These are phyloP conservation scores for Oryza longistaminata DNA, from an alignment of 176 grass and related monocot species.

Conservation along the genomic window DNA sequence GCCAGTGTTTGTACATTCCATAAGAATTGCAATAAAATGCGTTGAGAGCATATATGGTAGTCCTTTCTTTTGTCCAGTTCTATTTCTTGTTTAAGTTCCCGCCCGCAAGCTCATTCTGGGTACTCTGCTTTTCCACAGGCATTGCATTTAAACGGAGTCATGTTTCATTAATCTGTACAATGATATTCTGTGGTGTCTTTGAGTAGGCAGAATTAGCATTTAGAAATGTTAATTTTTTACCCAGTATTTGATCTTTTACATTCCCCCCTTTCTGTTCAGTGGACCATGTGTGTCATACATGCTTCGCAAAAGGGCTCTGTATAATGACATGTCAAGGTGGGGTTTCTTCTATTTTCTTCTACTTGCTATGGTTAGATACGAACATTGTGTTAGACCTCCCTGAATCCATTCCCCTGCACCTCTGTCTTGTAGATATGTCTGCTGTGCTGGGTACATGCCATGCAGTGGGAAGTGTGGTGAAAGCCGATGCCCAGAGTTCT, in stretches of 20 bases:
- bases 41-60: not conserved
- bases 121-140: not conserved
- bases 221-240: not conserved
- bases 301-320: conserved; percentile 98
- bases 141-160: not conserved
- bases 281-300: conserved; percentile 95
- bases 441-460: conserved; percentile 93
- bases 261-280: conserved; percentile 49
- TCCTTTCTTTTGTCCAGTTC: not conserved
- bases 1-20: not conserved
- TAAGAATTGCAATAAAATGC: conserved; percentile 7
- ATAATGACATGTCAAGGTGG: conserved; percentile 99
- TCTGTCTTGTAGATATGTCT: conserved; percentile 61
- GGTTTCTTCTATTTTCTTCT: not conserved
- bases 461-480: conserved; percentile 95
- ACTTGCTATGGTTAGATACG: not conserved
- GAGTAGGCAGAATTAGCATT: not conserved
- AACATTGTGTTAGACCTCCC: conserved; percentile 2
- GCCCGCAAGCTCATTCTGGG: not conserved
- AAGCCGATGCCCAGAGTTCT: conserved; percentile 88
- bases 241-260: conserved; percentile 20
- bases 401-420: not conserved
- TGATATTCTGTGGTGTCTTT: conserved; percentile 1
- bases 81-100: not conserved
- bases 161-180: not conserved